These are phyloP conservation scores for Mycena olivaceomarginata DNA, from an alignment of 768 basidiomycete species.

Conservation along the genomic window DNA sequence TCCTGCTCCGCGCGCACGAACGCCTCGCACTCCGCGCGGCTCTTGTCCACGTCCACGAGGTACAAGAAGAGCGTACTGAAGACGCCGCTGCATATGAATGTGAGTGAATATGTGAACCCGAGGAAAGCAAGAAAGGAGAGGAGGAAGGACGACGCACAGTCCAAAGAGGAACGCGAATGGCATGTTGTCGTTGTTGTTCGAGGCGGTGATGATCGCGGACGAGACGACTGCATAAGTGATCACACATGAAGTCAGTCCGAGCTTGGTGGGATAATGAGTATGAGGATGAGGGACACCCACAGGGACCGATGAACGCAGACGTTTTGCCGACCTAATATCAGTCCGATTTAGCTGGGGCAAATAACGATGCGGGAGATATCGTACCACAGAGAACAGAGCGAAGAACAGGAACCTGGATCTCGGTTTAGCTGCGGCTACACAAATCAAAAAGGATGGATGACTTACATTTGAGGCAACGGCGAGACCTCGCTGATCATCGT, in stretches of 20 bases:
- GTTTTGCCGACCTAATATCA: slow-evolving; percentile 77
- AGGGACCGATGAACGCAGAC: slow-evolving; percentile 85
- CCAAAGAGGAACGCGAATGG: slow-evolving; percentile 85
- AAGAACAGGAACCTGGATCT: slow-evolving; percentile 79
- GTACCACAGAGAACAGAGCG: slow-evolving; percentile 82
- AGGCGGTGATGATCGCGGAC: slow-evolving; percentile 82
- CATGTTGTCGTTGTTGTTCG: slow-evolving; percentile 83
- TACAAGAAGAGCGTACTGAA: slow-evolving; percentile 76
- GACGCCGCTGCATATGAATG: slow-evolving; percentile 60
- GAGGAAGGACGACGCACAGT: slow-evolving; percentile 73
- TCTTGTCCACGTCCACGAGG: slow-evolving; percentile 80
- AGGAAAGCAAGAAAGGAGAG: neutral
- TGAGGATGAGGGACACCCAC: neutral
- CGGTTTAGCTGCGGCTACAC: neutral
- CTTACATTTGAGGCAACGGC: slow-evolving; percentile 83
- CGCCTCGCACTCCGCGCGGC: slow-evolving; percentile 76
- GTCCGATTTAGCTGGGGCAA: neutral
- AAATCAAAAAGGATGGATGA: slow-evolving; percentile 32
- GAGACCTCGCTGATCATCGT: slow-evolving; percentile 91
- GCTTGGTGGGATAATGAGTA: neutral
- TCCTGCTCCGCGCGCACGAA: slow-evolving; percentile 75
- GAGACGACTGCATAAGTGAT: slow-evolving; percentile 71
- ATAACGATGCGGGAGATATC: too few species aligned
- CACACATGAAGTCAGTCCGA: neutral
- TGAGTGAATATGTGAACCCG: neutral